Conservation (phyloP, 2,329 filamentous ascomycete species). For the Fusarium buxicola region DNA sequence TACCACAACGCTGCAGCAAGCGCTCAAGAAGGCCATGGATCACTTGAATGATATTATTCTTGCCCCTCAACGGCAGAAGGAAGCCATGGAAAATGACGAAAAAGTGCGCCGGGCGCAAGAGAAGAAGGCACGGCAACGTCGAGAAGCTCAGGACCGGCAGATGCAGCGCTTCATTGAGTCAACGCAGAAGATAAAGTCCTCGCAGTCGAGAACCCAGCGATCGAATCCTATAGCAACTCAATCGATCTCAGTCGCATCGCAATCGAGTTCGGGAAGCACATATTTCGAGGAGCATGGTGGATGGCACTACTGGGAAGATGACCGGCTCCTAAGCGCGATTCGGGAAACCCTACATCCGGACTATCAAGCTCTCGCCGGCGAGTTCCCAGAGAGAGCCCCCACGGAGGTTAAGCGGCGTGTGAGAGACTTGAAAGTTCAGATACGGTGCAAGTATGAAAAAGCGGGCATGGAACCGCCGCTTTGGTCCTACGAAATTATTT, state of each 20-base stretch:
- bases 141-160: conserved; percentile 15
- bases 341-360: conserved; percentile 32
- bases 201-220: neutral
- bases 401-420: conserved; percentile 38
- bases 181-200: conserved; percentile 14
- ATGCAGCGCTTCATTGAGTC: conserved; percentile 39
- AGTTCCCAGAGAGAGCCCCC: conserved; percentile 32
- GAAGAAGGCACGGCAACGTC: conserved; percentile 2
- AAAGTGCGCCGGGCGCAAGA: conserved; percentile 11
- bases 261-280: conserved; percentile 1
- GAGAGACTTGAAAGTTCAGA: conserved; percentile 33
- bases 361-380: conserved; percentile 13
- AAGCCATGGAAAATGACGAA: conserved; percentile 19
- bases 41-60: conserved; percentile 11
- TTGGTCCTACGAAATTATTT: conserved; percentile 42
- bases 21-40: conserved; percentile 21
- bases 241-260: neutral
- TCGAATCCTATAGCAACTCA: conserved; percentile 18
- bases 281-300: conserved; percentile 41
- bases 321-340: conserved; percentile 41
- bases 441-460: conserved; percentile 36
- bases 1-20: neutral
- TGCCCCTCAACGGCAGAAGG: conserved; percentile 6
- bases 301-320: conserved; percentile 46
- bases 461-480: conserved; percentile 35